Base-by-base conservation (phyloP, 768 basidiomycete genomes). In the Gautieria morchelliformis region DNA sequence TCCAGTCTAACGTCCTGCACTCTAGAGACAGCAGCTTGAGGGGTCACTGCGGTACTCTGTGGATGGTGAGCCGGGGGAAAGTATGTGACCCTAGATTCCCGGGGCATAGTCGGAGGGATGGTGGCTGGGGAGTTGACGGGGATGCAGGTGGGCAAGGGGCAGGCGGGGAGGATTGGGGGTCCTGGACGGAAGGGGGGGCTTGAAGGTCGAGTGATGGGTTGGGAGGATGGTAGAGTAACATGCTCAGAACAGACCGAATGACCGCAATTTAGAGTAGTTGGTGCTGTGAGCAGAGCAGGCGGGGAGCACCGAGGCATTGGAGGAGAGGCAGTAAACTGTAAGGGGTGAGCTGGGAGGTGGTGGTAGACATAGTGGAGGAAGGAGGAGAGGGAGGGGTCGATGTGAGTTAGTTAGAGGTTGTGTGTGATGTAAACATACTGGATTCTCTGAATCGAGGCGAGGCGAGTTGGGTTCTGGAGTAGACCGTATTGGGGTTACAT, bases 221-320 rank as follows among this genome's bases (percentile, higher is more conserved):
- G 3, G 61, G 62, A 61, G 59, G 35, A 55, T 22, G 67, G 1
- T 7, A 62, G 62, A 60, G 59, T 67, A 56, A 76, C 62, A 65
- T 89, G 88, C n/a, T 22, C 46, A 0, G 80, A 68, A 63, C 92
- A 96, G 60, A 94, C 61, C 20, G 91, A 78, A 67, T 96, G 93
- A 53, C 93, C 93, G 65, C 93, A 96, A 63, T 74, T 78, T 41
- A 95, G 82, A 9, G 75, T 79, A 37, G 78, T 71, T 2, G 84
- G 83, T 4, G 71, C 65, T 22, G 63, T 58, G 22, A 84, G 72
- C 54, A 70, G 56, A 22, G 67, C 41, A 1, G 67, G 59, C 7
- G 69, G 65, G 1, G 64, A 53, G 62, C 87, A 88, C 68, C 79
- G 64, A 3, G 80, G 76, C 88, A 89, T 53, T 59, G 56, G 57